Base-by-base conservation (phyloP, 2,329 filamentous ascomycete species). In the Aspergillus caelatus region DNA sequence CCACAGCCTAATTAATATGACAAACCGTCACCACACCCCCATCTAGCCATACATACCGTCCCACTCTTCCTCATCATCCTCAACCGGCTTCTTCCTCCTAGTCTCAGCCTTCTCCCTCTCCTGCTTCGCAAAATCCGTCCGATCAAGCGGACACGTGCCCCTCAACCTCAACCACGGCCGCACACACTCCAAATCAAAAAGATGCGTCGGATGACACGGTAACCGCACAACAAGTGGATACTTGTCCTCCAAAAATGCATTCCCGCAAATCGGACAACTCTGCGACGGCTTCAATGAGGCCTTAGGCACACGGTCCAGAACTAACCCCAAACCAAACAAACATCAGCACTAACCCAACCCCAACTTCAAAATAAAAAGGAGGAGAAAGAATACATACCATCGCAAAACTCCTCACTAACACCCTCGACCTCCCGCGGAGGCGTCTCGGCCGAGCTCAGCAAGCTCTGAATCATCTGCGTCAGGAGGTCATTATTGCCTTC, bases 171-270 rank as follows among this genome's bases (percentile, higher is more conserved):
- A 75, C 88, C 88, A 90, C 0, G 88, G 87, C 62, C 83, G 77
- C 65, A 90, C 86, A 74, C 88, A 90, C 69, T 89, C 87, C 30
- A 89, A 74, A 75, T 90, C 88, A 74, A 89, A 89, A 23, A 86
- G 70, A 72, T 90, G 88, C 43, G 83, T 83, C 19, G 83, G 79
- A 72, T 89, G 86, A 67, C 88, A 90, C 11, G 87, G 86, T 36
- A 90, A 74, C 32, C 83, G 81, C 53, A 90, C 87, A 41, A 89
- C 85, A 21, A 90, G 82, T n/a, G 88, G 87, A 68, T 88, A 87
- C 52, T 83, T 67, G 67, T 89, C 86, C n/a, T 88, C 86, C 7
- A 89, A 74, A 68, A 88, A 89, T 3, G 85, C 80, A 66, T 86
- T 86, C 57, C 81, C 82, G 74, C 87, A 89, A 54, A 89, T 89